Evolutionary conservation across 169 alveolate species (phyloP).

Genomic region (Babesia ovis): DNA sequence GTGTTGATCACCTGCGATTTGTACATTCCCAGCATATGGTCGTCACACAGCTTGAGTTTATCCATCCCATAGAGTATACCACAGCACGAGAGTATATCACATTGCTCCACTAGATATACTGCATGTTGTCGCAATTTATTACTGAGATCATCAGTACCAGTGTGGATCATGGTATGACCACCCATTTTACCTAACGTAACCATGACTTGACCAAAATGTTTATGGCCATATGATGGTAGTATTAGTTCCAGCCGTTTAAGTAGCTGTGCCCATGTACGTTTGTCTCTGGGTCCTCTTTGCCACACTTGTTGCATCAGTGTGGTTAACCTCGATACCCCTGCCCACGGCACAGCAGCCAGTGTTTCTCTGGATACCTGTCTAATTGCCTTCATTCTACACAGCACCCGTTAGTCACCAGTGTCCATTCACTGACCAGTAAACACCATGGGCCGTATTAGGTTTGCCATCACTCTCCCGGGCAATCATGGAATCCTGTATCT

Average conservation of each 20-base stretch:
- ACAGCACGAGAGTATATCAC: slow-evolving; percentile 62
- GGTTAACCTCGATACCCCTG: slow-evolving; percentile 51
- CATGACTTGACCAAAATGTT: slow-evolving; percentile 42
- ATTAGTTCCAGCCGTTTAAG: slow-evolving; percentile 34
- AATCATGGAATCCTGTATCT: slow-evolving; percentile 33
- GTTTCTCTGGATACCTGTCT: slow-evolving; percentile 50
- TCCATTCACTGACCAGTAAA: too few relatives aligned
- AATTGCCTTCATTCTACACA: slow-evolving; percentile 10
- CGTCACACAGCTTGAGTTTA: slow-evolving; percentile 33
- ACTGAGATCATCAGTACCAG: slow-evolving; percentile 9
- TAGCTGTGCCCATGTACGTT: slow-evolving; percentile 42
- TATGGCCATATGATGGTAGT: slow-evolving; percentile 31
- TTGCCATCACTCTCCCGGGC: slow-evolving; percentile 72
- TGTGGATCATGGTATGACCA: too few relatives aligned
- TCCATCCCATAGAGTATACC: slow-evolving; percentile 54
- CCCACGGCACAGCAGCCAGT: slow-evolving; percentile 64
- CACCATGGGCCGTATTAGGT: too few relatives aligned
- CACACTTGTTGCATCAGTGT: slow-evolving; percentile 48
- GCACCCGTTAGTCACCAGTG: too few relatives aligned
- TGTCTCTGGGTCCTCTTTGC: slow-evolving; percentile 53
- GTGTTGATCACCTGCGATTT: slow-evolving; percentile 4
- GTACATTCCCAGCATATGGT: slow-evolving; percentile 4
- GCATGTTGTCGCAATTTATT: slow-evolving; percentile 22
- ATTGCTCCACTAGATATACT: slow-evolving; percentile 13
- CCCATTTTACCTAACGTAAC: slow-evolving; percentile 24